Evolutionary conservation across 805 yeast genomes (phyloP).

Genomic region (Metschnikowia picachoensis): DNA sequence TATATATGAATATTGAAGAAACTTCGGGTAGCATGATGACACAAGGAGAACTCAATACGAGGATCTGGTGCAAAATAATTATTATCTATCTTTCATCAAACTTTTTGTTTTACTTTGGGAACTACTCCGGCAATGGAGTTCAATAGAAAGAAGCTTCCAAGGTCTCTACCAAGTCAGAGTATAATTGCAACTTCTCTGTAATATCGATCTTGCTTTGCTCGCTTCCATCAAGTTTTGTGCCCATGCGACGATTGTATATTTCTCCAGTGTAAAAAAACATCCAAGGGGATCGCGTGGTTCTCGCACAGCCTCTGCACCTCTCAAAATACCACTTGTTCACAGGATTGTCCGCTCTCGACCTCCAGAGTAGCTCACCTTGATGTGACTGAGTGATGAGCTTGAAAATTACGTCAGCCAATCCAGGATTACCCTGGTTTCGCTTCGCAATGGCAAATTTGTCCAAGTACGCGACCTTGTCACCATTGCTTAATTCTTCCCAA

Average conservation of each 20-base stretch:
- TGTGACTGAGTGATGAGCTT: constrained; percentile 69
- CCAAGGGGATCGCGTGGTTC: constrained; percentile 34
- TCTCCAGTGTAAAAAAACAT: constrained; percentile 41
- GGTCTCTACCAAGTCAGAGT: constrained; percentile 12
- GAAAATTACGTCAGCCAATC: constrained; percentile 90
- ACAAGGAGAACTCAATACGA: too few species aligned
- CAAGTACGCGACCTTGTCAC: constrained; percentile 60
- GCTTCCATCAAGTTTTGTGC: constrained; percentile 16
- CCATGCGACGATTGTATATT: constrained; percentile 34
- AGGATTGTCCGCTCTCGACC: constrained; percentile 82
- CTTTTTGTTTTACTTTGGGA: too few species aligned
- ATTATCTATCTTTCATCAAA: too few species aligned
- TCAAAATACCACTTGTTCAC: constrained; percentile 98
- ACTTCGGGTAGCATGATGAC: too few species aligned
- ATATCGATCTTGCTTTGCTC: constrained; percentile 13
- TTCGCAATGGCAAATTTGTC: constrained; percentile 93
- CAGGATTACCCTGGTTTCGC: constrained; percentile 82
- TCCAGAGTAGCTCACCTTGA: constrained; percentile 78
- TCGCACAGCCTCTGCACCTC: constrained; percentile 68
- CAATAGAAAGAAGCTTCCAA: constrained; percentile 12
- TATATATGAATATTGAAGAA: too few species aligned
- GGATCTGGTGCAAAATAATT: too few species aligned
- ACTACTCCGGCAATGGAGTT: neutral
- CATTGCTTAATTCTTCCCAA: constrained; percentile 49
- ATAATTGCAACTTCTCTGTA: constrained; percentile 11